Evolutionary conservation across 306 rosid genomes (phyloP), one percentile per base, ranked within the genome.

Genomic region (Inga leiocalycina): DNA sequence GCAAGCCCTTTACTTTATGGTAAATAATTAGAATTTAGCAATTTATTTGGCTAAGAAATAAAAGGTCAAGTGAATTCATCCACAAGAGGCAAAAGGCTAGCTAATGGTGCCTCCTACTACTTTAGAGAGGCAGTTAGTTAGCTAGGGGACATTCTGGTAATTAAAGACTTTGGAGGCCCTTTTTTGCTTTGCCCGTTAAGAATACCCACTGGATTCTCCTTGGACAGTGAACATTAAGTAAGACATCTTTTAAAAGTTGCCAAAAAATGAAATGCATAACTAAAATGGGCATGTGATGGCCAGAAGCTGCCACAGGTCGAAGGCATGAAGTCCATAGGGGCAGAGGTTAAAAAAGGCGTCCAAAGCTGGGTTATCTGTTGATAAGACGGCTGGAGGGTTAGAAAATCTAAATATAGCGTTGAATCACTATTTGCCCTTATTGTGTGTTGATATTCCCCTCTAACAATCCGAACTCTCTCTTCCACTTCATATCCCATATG

Each of bases 241-340:
- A 64, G 4, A 13, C 39, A 27, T 27, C 70, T 12, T 64, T 30
- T 30, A 39, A 64, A 30, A 73, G 35, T 77, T 81, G 45, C 68
- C 27, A 32, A 74, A 85, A 77, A 65, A 37, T 52, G 57, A 66
- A 34, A 65, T 65, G 71, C 41, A 32, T 14, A 65, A 32, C 71
- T 32, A 65, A 65, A 30, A 14, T 32, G 71, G 11, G 43, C 82
- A 79, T 62, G 74, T 64, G 8, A 64, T 30, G 41, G 20, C 19
- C 70, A 6, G 14, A 64, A 12, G 70, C 41, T 12, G 19, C 39
- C 14, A 22, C 34, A 30, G 10, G 41, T 30, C 41, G 14, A 30
- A 27, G 8, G 39, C 30, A 20, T 27, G 4, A 62, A 62, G 39
- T 27, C 35, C 39, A 27, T 64, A 5, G 17, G 70, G 37, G 17